phyloP scores from a whole-genome alignment of 208 protist genomes.

The Borovskyia barvae region DNA sequence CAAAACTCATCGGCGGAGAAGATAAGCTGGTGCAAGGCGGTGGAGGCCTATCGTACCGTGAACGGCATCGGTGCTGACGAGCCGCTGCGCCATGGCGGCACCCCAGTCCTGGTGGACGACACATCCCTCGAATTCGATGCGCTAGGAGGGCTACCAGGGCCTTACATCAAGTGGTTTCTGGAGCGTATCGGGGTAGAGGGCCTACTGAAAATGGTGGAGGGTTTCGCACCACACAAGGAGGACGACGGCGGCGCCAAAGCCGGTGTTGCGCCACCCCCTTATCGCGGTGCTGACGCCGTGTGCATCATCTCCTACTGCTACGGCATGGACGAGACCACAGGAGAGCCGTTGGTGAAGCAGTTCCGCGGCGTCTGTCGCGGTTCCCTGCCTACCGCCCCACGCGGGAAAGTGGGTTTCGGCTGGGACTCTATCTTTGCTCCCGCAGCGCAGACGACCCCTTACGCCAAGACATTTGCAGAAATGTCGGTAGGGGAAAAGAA shows the following conservation, averaged over 20 bases:
- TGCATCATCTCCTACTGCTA: slow-evolving; percentile 68
- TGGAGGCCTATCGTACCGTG: slow-evolving; percentile 70
- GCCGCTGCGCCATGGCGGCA: slow-evolving; percentile 14
- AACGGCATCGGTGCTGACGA: slow-evolving; percentile 23
- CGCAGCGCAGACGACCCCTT: slow-evolving; percentile 24
- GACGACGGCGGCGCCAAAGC: slow-evolving; percentile 41
- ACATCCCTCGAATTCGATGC: slow-evolving; percentile 97
- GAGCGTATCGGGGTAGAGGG: slow-evolving; percentile 88
- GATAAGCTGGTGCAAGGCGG: slow-evolving; percentile 93
- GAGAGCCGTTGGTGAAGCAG: slow-evolving; percentile 33
- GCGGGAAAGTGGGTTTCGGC: slow-evolving; percentile 79
- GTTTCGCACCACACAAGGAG: slow-evolving; percentile 49
- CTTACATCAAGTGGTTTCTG: slow-evolving; percentile 99
- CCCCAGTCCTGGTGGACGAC: slow-evolving; percentile 94
- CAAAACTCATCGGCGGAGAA: slow-evolving; percentile 90
- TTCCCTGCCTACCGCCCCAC: slow-evolving; percentile 56
- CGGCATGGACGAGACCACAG: slow-evolving; percentile 13
- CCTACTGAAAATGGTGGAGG: slow-evolving; percentile 91
- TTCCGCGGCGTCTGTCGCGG: slow-evolving; percentile 77
- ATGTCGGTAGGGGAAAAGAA: slow-evolving; percentile 92
- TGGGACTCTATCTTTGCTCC: slow-evolving; percentile 98
- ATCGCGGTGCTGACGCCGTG: slow-evolving; percentile 68
- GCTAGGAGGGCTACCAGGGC: slow-evolving; percentile 94
- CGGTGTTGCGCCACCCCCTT: not conserved
- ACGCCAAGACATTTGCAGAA: slow-evolving; percentile 86